Base-by-base conservation (phyloP, 2,329 filamentous ascomycete species). In the Colletotrichum zoysiae region DNA sequence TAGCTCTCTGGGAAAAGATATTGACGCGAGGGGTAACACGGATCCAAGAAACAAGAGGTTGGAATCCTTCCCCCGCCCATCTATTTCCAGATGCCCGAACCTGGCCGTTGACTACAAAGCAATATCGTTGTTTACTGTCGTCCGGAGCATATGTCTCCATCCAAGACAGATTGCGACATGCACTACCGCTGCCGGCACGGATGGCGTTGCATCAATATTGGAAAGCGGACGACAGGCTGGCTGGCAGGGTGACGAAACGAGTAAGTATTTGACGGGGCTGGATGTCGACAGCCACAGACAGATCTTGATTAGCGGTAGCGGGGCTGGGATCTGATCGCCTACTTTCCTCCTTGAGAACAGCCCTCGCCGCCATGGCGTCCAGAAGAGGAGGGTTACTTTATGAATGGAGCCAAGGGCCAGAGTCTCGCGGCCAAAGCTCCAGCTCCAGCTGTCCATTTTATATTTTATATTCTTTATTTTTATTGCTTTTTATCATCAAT, bases 281-380 rank as follows among this genome's bases (percentile, higher is more conserved):
- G 69, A 63, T 30, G 57, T 44, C 35, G 18, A 42, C 51, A 58
- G 59, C 57, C 42, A 67, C 58, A 48, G 30, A 69, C 59, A 68
- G 69, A 71, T 71, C 69, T 71, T 71, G 69, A 58, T 64, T 68
- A 59, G 69, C 60, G 48, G 60, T 23, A 42, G 60, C 65, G 69
- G 69, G 69, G 51, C 58, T 59, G 38, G 65, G 69, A 68, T 71
- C 65, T 71, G 69, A 71, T 71, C 69, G 46, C 35, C 65, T 59
- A 55, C 46, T 68, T 33, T 53, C 48, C 35, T 42, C n/a, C 35
- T 63, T 40, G 50, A 35, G 18, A 68, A 48, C 30, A 30, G 30
- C 30, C 30, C 30, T 3, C 30, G 30, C 11, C n/a, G 50, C 33
- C 20, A 58, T 51, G 50, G 51, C 51, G 57, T 23, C 30, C 35